phyloP scores from a whole-genome alignment of 495 filamentous ascomycete species.

The Arthonia radiata region DNA sequence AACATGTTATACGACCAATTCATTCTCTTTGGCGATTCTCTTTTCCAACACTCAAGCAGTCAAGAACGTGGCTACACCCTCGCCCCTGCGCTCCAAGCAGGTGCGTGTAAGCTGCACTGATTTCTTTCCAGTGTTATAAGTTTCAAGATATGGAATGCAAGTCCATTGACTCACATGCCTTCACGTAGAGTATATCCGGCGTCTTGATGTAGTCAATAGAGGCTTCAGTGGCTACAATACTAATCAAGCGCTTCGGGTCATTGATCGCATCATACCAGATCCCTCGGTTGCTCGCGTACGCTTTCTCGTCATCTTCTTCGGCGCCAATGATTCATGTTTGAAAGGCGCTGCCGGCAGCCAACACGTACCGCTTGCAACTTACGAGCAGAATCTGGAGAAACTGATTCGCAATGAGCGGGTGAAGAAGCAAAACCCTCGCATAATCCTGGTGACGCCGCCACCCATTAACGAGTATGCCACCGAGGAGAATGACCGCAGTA shows the following conservation, averaged over 20 bases:
- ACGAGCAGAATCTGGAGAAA: slow-evolving; percentile 39
- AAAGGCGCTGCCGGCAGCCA: slow-evolving; percentile 29
- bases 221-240: slow-evolving; percentile 49
- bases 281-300: slow-evolving; percentile 23
- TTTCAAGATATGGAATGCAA: too few relatives aligned
- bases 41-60: slow-evolving; percentile 37
- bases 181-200: slow-evolving; percentile 39
- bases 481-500: slow-evolving; percentile 24
- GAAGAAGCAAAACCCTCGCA: slow-evolving; percentile 39
- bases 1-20: slow-evolving; percentile 33
- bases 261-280: slow-evolving; percentile 30
- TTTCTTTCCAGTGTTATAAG: too few relatives aligned
- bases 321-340: slow-evolving; percentile 66
- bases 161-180: too few relatives aligned
- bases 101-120: too few relatives aligned
- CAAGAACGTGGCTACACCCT: slow-evolving; percentile 42
- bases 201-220: slow-evolving; percentile 42
- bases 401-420: slow-evolving; percentile 47
- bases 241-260: slow-evolving; percentile 32
- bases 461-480: slow-evolving; percentile 56
- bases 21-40: slow-evolving; percentile 61
- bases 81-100: slow-evolving; percentile 41
- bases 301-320: slow-evolving; percentile 49
- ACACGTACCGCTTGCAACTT: slow-evolving; percentile 48
- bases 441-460: slow-evolving; percentile 55